Evolutionary conservation across 148 eudicot genomes (phyloP), one percentile per base, ranked within the genome.

Genomic region (Dianthus caryophyllus): DNA sequence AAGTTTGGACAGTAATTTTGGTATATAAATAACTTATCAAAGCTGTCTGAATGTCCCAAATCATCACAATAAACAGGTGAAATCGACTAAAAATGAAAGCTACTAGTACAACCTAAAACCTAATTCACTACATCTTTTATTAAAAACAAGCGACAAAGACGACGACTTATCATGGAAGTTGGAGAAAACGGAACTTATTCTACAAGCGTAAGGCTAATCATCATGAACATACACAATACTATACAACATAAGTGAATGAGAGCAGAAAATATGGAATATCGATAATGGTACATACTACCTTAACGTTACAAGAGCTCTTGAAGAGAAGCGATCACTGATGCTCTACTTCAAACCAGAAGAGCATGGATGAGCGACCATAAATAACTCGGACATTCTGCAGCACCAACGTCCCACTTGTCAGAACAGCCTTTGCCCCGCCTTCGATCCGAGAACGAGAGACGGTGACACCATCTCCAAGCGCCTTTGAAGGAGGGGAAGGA

Each of bases 331-430:
- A 39, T 79, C 63, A 71, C 14, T 43, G 76, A 29, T 83, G 91
- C 76, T 80, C 90, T 31, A 94, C 90, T 63, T 88, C 89, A 79
- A 94, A 94, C 98, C 98, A 94, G 86, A 94, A 94, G 66, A 88
- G 78, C 36, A 88, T 75, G 5, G 92, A 86, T 51, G 88, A 74
- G 31, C 89, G 98, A 12, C 86, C 80, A 81, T 90, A 94, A 67
- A 88, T 81, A 25, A 86, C 97, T 11, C 98, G 78, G 36, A 94
- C 98, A 56, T 77, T 86, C 77, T 90, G 97, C 82, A 94, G 64
- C 2, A 81, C 80, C 4, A 93, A 79, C 24, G 87, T 83, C 46
- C 98, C 98, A 24, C 85, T 84, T 21, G 92, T 94, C 75, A 83
- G 66, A 57, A 90, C 95, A 14, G 97, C 98, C 68, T 88, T 94